Evolutionary conservation across 257 asterid genomes (phyloP).

Genomic region (Gentiana macrophylla): DNA sequence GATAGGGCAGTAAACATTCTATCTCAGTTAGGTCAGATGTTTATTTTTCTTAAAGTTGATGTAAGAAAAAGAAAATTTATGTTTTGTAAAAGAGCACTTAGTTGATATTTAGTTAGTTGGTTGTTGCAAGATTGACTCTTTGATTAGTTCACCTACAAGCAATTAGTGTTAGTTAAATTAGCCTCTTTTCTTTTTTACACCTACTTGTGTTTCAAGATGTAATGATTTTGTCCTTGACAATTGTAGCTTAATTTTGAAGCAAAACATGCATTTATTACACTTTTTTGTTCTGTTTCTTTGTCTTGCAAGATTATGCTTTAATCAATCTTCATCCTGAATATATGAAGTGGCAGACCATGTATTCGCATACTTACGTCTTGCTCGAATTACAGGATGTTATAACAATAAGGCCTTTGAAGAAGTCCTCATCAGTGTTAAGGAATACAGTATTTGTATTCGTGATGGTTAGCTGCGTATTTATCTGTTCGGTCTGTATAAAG

Average conservation of each 20-base stretch:
- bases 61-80: neutral
- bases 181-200: neutral
- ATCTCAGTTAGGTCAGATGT: neutral
- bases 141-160: neutral
- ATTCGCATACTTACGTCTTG: constrained; percentile 9
- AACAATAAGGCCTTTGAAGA: constrained; percentile 66
- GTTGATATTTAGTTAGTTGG: neutral
- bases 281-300: neutral
- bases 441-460: constrained; percentile 53
- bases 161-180: neutral
- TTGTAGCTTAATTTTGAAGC: neutral
- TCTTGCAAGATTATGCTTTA: neutral
- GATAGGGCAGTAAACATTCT: neutral
- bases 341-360: neutral
- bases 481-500: constrained; percentile 62
- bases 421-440: constrained; percentile 55
- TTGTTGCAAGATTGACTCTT: neutral
- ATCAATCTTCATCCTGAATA: neutral
- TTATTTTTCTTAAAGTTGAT: neutral
- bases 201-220: neutral
- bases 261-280: neutral
- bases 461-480: constrained; percentile 61
- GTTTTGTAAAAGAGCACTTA: too few relatives aligned
- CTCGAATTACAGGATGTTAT: constrained; percentile 41
- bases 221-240: neutral